phyloP scores from a whole-genome alignment of 163 green algal genomes.

The Volvox carteri region DNA sequence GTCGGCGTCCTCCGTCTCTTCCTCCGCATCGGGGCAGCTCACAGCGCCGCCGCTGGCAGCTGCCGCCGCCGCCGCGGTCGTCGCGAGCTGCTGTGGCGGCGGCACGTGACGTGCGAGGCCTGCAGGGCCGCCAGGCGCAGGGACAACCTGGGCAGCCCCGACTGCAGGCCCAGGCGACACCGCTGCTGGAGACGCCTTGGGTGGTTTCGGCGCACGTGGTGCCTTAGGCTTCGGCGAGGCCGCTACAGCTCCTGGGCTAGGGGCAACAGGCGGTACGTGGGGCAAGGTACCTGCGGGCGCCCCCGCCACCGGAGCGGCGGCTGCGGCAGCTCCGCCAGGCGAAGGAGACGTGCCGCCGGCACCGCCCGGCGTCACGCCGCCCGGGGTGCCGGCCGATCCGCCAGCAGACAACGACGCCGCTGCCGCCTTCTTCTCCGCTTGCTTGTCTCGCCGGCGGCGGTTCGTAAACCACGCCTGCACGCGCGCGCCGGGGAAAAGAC shows the following conservation, averaged over 20 bases:
- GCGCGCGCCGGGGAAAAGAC: neutral
- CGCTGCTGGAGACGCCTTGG: neutral
- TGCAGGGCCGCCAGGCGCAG: neutral
- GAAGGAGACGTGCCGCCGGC: neutral
- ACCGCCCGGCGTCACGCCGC: neutral
- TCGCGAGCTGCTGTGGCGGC: neutral
- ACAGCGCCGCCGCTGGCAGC: neutral
- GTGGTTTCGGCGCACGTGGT: neutral
- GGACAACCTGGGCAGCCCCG: neutral
- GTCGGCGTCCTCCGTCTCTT: slow-evolving; percentile 29
- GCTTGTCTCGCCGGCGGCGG: slow-evolving; percentile 72
- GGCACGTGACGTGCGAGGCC: slow-evolving; percentile 9
- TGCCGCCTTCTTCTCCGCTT: slow-evolving; percentile 66
- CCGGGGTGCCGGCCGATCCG: slow-evolving; percentile 22
- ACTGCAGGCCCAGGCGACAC: neutral
- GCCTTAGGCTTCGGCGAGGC: slow-evolving; percentile 21
- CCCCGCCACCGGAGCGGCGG: neutral
- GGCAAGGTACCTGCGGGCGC: neutral
- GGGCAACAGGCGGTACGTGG: neutral
- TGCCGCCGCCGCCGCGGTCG: neutral
- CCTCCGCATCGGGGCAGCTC: neutral
- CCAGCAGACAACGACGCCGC: slow-evolving; percentile 11
- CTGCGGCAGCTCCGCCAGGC: too few species aligned
- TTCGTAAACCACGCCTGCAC: slow-evolving; percentile 82
- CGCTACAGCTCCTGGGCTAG: slow-evolving; percentile 18